These are phyloP conservation scores for Carex kokanica DNA, from an alignment of 176 grass and related monocot genomes.

Conservation along the genomic window DNA sequence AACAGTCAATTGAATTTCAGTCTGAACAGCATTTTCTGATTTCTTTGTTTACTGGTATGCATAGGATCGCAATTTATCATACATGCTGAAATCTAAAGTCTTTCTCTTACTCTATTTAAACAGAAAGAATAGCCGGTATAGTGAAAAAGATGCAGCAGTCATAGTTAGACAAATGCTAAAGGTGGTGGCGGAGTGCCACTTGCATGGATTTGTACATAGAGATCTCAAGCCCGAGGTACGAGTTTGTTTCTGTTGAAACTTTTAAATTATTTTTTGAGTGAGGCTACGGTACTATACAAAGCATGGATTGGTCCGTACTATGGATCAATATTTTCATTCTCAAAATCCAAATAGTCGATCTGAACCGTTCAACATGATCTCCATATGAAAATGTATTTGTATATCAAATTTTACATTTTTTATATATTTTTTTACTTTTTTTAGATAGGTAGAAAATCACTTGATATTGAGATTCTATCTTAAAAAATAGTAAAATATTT, in stretches of 20 bases:
- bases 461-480: no score
- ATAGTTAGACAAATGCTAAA: conserved; percentile 97
- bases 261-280: neutral
- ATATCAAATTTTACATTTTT: no score
- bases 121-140: conserved; percentile 96
- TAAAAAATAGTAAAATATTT: no score
- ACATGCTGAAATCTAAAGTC: neutral
- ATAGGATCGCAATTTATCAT: neutral
- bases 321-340: no score
- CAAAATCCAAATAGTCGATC: no score
- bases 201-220: conserved; percentile 93
- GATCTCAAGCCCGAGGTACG: conserved; percentile 99
- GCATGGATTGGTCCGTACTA: no score
- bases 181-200: conserved; percentile 93
- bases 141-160: conserved; percentile 97
- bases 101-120: conserved; percentile 7
- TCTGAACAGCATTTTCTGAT: neutral
- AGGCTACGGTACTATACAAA: no score
- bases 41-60: neutral
- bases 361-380: no score
- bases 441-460: no score
- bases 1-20: conserved; percentile 13
- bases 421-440: no score
- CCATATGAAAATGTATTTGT: no score
- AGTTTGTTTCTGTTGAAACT: conserved; percentile 13